These are phyloP conservation scores for Olyra latifolia DNA, from an alignment of 176 grass and related monocot species.

Conservation along the genomic window DNA sequence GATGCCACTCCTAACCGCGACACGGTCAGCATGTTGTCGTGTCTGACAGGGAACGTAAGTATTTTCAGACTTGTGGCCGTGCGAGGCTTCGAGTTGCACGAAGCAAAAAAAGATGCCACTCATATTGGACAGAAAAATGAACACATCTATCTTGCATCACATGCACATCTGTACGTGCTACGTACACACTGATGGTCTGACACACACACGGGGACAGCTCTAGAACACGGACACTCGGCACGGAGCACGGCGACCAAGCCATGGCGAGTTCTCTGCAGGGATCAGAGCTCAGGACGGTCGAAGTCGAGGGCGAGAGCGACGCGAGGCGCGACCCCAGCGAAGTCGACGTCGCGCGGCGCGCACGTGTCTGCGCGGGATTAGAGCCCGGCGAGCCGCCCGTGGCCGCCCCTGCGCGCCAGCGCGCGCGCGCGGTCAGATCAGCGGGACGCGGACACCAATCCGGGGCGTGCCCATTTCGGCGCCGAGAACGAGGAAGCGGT, in stretches of 20 bases:
- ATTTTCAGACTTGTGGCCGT: neutral
- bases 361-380: neutral
- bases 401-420: neutral
- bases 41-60: neutral
- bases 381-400: neutral
- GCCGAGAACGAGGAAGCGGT: conserved; percentile 23
- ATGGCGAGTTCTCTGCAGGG: neutral
- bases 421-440: neutral
- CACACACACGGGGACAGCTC: neutral
- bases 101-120: neutral
- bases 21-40: neutral
- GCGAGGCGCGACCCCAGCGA: neutral
- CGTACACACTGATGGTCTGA: neutral
- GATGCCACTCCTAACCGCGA: neutral
- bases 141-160: neutral
- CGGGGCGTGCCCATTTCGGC: neutral
- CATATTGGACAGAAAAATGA: neutral
- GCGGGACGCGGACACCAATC: too few species aligned
- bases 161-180: neutral
- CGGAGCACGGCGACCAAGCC: neutral
- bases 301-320: neutral
- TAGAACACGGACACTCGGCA: neutral
- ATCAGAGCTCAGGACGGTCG: neutral
- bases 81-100: neutral
- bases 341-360: neutral